These are phyloP conservation scores for Aspergillus campestris DNA, from an alignment of 495 filamentous ascomycete species.

Conservation along the genomic window DNA sequence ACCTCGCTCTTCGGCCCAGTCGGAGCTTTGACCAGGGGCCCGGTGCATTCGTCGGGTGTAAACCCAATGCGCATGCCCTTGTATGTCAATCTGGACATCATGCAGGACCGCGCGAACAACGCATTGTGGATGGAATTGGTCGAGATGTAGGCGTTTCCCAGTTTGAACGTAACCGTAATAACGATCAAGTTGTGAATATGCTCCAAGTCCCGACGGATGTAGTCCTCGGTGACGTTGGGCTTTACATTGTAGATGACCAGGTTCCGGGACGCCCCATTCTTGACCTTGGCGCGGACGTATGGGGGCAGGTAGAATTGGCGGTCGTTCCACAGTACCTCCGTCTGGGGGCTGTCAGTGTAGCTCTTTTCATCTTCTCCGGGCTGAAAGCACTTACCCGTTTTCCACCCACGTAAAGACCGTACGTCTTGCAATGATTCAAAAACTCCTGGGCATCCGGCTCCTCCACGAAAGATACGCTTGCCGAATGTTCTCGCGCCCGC, in stretches of 20 bases:
- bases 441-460: constrained; percentile 56
- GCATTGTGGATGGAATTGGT: constrained; percentile 75
- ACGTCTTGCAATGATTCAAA: constrained; percentile 51
- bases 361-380: not conserved
- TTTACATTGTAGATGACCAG: constrained; percentile 54
- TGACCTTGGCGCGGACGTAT: constrained; percentile 59
- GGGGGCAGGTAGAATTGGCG: constrained; percentile 62
- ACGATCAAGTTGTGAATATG: constrained; percentile 76
- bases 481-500: constrained; percentile 50
- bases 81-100: constrained; percentile 70
- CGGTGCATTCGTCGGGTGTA: constrained; percentile 66
- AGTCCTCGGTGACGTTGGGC: constrained; percentile 50
- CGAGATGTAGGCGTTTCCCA: constrained; percentile 53
- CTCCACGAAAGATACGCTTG: constrained; percentile 63
- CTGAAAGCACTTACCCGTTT: constrained; percentile 48
- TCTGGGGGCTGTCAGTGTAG: constrained; percentile 28
- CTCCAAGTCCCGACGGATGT: constrained; percentile 65
- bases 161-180: constrained; percentile 52
- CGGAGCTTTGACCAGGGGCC: constrained; percentile 39
- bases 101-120: constrained; percentile 65
- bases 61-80: constrained; percentile 66
- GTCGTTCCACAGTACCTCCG: constrained; percentile 64
- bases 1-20: constrained; percentile 24
- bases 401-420: constrained; percentile 61
- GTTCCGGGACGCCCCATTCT: constrained; percentile 69